Conservation (phyloP, 345 rosid species). For the Gossypium bickii region DNA sequence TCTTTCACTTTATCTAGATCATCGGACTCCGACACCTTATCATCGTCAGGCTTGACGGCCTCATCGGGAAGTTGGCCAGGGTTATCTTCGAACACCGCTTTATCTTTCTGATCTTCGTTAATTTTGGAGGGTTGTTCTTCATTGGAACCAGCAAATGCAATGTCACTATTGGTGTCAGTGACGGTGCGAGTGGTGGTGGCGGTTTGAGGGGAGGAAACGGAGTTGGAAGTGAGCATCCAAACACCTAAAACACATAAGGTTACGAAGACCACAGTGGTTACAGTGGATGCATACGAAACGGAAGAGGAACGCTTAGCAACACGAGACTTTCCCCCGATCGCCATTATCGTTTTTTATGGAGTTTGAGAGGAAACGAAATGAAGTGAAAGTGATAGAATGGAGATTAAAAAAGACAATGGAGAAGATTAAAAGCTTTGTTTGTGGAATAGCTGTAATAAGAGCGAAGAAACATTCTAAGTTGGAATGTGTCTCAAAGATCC, state of each 20-base stretch:
- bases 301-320: constrained; percentile 43
- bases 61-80: constrained; percentile 84
- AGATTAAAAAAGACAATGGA: constrained; percentile 12
- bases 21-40: constrained; percentile 1
- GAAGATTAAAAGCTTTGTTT: constrained; percentile 27
- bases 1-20: constrained; percentile 11
- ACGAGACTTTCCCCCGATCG: constrained; percentile 57
- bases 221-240: constrained; percentile 70
- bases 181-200: constrained; percentile 28
- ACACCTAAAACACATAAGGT: constrained; percentile 66
- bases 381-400: constrained; percentile 15
- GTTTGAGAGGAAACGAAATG: background rate
- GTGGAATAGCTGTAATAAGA: constrained; percentile 33
- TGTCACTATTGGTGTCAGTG: constrained; percentile 11
- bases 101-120: constrained; percentile 24
- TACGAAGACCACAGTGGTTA: constrained; percentile 60
- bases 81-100: constrained; percentile 57
- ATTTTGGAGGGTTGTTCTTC: constrained; percentile 19
- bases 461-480: constrained; percentile 39
- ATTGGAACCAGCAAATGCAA: constrained; percentile 22
- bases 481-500: constrained; percentile 57
- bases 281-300: constrained; percentile 53
- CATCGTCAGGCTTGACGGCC: constrained; percentile 66
- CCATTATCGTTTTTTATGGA: constrained; percentile 30
- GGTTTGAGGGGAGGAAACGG: constrained; percentile 41